Conservation (phyloP, 768 basidiomycete genomes). For the Agaricus subrufescens region DNA sequence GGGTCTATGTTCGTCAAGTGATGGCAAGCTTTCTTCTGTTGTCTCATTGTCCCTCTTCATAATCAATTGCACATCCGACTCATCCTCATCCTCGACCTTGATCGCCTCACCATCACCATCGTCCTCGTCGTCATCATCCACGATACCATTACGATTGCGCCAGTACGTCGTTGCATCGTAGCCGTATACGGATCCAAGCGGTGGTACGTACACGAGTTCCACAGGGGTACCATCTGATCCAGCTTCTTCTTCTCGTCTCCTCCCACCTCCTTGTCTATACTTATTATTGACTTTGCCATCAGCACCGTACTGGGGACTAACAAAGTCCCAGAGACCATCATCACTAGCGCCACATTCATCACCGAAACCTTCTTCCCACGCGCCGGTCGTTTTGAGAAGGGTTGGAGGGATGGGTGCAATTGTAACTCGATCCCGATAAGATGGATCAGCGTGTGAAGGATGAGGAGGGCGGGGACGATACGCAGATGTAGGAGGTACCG, state of each 20-base stretch:
- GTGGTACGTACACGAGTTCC: slow-evolving; percentile 70
- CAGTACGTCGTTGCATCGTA: slow-evolving; percentile 9
- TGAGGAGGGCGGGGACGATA: slow-evolving; percentile 19
- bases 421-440: slow-evolving; percentile 30
- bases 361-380: slow-evolving; percentile 46
- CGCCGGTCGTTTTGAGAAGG: slow-evolving; percentile 73
- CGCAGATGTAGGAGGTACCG: slow-evolving; percentile 18
- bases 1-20: not conserved
- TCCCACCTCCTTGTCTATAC: slow-evolving; percentile 9
- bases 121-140: slow-evolving; percentile 18
- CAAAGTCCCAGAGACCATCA: slow-evolving; percentile 23
- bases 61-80: slow-evolving; percentile 4
- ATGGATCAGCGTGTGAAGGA: slow-evolving; percentile 20
- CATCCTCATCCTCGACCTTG: slow-evolving; percentile 17
- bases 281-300: slow-evolving; percentile 10
- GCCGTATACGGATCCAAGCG: slow-evolving; percentile 32
- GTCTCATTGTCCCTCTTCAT: slow-evolving; percentile 14
- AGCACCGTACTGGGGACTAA: not conserved
- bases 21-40: slow-evolving; percentile 1
- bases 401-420: slow-evolving; percentile 60
- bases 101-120: slow-evolving; percentile 17
- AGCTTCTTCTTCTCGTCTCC: slow-evolving; percentile 17
- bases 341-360: slow-evolving; percentile 37
- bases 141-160: slow-evolving; percentile 16
- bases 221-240: slow-evolving; percentile 45